Evolutionary conservation across 441 rosid genomes (phyloP), one percentile per base, ranked within the genome.

Genomic region (Gossypium davidsonii): DNA sequence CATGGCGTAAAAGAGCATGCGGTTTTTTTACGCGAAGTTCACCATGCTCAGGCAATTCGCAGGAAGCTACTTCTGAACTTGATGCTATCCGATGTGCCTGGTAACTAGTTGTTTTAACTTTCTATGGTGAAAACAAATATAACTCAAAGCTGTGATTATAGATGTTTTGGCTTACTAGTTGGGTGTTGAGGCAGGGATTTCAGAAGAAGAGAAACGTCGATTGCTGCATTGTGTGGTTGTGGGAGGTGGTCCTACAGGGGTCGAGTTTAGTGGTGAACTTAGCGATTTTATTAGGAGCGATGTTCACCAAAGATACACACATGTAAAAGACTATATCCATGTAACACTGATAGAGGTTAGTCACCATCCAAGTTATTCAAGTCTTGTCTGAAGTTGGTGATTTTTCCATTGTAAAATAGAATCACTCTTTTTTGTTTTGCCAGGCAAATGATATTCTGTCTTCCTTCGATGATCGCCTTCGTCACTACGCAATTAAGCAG

Each of bases 241-340:
- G 0, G 97, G 98, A 80, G 98, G 96, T 73, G 97, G 97, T 46
- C 97, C 98, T 0, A 93, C 97, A 0, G 97, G 98, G 52, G 97
- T 93, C 28, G 97, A 91, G 82, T 93, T 93, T 78, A 93, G 97
- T 66, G 98, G 98, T 51, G 97, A 93, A 75, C 90, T 91, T 55
- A 91, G 98, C 78, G 98, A 93, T 77, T 93, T 93, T 69, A 93
- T 93, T 60, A 82, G 67, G 85, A 90, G 60, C 72, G 97, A 93
- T 83, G 98, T 90, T 80, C 90, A 73, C 44, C 85, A 89, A 77
- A 81, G 92, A 86, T 90, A 91, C 67, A 78, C 92, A 15, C 95
- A 93, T 68, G 97, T 93, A 34, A 86, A 93, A 79, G 83, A 91
- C 76, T 87, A 88, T 80, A 88, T 93, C 75, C 85, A 75, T 72